Evolutionary conservation across 2,329 filamentous ascomycete species (phyloP).

Genomic region (Ceratocystis alfenasii): DNA sequence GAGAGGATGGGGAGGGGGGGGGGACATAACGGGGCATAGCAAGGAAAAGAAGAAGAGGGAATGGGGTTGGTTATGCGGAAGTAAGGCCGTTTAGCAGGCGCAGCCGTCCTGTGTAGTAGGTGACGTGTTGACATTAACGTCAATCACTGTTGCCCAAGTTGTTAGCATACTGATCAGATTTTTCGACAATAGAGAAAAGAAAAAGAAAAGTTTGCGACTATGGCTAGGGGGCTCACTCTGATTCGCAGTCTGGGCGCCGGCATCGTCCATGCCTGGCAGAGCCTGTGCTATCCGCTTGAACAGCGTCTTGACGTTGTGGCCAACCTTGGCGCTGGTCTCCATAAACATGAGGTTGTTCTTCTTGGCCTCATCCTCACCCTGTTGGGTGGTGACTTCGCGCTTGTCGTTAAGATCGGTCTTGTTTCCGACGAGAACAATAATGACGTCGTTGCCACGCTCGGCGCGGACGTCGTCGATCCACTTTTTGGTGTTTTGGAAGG

Average conservation of each 20-base stretch:
- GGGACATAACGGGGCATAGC: constrained; percentile 1
- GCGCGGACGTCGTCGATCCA: constrained; percentile 98
- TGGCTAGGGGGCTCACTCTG: constrained; percentile 53
- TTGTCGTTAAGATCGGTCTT: constrained; percentile 99
- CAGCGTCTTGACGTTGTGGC: constrained; percentile 93
- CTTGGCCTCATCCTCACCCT: constrained; percentile 96
- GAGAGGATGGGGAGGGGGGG: neutral
- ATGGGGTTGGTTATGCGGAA: neutral
- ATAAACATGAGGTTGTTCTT: constrained; percentile 98
- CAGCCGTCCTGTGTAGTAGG: constrained; percentile 62
- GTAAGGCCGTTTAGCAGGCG: constrained; percentile 40
- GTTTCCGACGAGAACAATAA: constrained; percentile 96
- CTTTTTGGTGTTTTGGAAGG: constrained; percentile 96
- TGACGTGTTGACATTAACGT: constrained; percentile 72
- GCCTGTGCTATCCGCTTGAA: constrained; percentile 98
- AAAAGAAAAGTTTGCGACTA: no score
- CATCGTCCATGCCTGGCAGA: constrained; percentile 90
- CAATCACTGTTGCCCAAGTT: constrained; percentile 54
- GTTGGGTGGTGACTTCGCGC: constrained; percentile 87
- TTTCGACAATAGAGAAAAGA: neutral
- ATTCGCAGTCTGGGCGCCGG: constrained; percentile 56
- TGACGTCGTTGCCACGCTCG: constrained; percentile 95
- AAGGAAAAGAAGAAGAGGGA: neutral
- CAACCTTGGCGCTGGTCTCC: constrained; percentile 94
- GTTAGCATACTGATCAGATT: constrained; percentile 25